phyloP scores from a whole-genome alignment of 225 moss, liverwort and hornwort species.

The Polytrichum formosum region DNA sequence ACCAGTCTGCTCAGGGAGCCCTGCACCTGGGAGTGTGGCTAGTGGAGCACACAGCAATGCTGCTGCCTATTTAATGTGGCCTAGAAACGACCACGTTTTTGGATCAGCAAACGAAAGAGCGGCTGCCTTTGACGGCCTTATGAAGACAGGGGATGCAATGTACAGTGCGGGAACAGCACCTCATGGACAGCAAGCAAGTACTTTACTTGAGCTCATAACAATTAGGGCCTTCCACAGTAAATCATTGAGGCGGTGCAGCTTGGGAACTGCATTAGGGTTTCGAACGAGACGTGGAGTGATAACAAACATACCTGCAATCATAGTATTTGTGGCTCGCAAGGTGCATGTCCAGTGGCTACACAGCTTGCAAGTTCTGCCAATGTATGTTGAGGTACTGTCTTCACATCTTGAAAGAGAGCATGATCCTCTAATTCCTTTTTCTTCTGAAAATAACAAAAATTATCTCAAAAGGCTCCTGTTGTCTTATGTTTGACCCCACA shows the following conservation, averaged over 20 bases:
- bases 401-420: neutral
- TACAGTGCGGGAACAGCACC: constrained; percentile 11
- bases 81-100: constrained; percentile 3
- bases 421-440: neutral
- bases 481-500: neutral
- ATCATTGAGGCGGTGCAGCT: constrained; percentile 13
- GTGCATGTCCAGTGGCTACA: constrained; percentile 32
- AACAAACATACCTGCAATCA: constrained; percentile 32
- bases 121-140: constrained; percentile 21
- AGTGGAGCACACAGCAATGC: too few relatives aligned
- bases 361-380: constrained; percentile 17
- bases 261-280: constrained; percentile 33
- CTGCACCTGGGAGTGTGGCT: too few relatives aligned
- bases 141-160: constrained; percentile 12
- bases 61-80: constrained; percentile 24
- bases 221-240: constrained; percentile 31
- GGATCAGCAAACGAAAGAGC: constrained; percentile 21
- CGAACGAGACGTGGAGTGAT: constrained; percentile 16
- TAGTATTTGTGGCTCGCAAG: constrained; percentile 38
- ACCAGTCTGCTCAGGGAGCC: neutral
- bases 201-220: constrained; percentile 37
- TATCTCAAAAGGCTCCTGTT: neutral
- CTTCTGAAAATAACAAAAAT: neutral
- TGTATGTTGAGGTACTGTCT: constrained; percentile 21
- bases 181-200: constrained; percentile 25